Evolutionary conservation across 2,329 filamentous ascomycete genomes (phyloP).

Genomic region (Cercospora canescens): DNA sequence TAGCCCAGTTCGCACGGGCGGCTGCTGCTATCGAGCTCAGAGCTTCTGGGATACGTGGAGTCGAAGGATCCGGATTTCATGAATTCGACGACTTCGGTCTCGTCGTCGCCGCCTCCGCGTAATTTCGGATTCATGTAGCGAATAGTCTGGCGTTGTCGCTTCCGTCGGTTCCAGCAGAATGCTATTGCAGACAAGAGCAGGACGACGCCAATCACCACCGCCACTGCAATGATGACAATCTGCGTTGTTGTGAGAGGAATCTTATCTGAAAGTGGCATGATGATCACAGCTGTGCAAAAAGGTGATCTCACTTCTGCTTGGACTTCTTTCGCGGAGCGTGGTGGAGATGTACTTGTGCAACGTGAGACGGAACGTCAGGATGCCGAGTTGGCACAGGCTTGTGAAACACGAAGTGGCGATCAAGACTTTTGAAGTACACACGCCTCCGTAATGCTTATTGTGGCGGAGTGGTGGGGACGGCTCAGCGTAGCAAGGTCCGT

Average conservation of each 20-base stretch:
- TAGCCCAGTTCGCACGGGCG: conserved; percentile 5
- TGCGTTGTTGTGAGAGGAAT: background rate
- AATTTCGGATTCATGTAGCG: background rate
- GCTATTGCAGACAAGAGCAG: background rate
- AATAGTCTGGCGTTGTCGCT: background rate
- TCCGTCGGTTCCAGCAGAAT: background rate
- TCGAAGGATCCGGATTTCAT: conserved; percentile 11
- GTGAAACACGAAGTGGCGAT: background rate
- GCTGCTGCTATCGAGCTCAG: background rate
- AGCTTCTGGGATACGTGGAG: background rate
- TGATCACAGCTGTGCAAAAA: background rate
- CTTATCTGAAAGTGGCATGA: background rate
- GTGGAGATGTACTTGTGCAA: background rate
- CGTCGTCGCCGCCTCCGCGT: background rate
- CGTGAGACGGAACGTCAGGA: background rate
- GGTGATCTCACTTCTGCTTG: background rate
- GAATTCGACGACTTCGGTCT: conserved; percentile 5
- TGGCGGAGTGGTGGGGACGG: background rate
- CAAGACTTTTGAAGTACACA: background rate
- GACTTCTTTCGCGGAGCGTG: background rate
- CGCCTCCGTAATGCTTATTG: conserved; percentile 3
- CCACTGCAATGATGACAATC: background rate
- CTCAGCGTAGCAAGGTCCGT: background rate
- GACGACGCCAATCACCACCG: background rate
- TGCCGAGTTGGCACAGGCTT: background rate